Evolutionary conservation across 164 flowering plant genomes (phyloP), one percentile per base, ranked within the genome.

Genomic region (Cinnamomum micranthum): DNA sequence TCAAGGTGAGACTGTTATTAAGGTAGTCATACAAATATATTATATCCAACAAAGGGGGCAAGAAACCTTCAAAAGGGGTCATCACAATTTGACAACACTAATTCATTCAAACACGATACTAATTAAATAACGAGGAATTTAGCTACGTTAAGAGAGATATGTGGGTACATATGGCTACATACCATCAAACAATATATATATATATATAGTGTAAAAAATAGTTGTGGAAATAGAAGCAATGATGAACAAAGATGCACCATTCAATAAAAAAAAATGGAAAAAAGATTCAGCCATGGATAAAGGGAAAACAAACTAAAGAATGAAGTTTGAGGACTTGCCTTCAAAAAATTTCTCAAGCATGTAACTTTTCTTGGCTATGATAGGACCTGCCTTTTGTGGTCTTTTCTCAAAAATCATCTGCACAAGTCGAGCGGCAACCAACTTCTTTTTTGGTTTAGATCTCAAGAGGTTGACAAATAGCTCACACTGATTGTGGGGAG

Each of bases 371-470:
- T 81, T 87, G 64, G 94, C 91, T 69, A 95, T 63, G 69, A 91
- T 72, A 2, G 71, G 50, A 50, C 91, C 97, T 1, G 83, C 86
- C 74, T 74, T 84, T 19, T 71, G 79, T 2, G 95, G 97, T 72
- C 83, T 79, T 86, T 83, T 91, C 77, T 93, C 89, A 77, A 95
- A 88, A 3, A 95, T 73, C 89, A 93, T 82, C 74, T 82, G 90
- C 84, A 88, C 74, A 41, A 95, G 79, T 73, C 90, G 95, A 52
- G 87, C 73, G 10, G 91, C 88, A n/a, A 93, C 68, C 19, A 60
- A 78, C 51, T 67, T 19, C 75, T 84, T 89, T n/a, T 20, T 60
- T 2, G 84, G 81, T 75, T 81, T 88, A 24, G 87, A 83, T 71
- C 81, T 88, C 84, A 95, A 77, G 58, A 95, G 64, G 10, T 70